Evolutionary conservation across 1,284 basidiomycete genomes (phyloP).

Genomic region (Rhodotorula sp.): DNA sequence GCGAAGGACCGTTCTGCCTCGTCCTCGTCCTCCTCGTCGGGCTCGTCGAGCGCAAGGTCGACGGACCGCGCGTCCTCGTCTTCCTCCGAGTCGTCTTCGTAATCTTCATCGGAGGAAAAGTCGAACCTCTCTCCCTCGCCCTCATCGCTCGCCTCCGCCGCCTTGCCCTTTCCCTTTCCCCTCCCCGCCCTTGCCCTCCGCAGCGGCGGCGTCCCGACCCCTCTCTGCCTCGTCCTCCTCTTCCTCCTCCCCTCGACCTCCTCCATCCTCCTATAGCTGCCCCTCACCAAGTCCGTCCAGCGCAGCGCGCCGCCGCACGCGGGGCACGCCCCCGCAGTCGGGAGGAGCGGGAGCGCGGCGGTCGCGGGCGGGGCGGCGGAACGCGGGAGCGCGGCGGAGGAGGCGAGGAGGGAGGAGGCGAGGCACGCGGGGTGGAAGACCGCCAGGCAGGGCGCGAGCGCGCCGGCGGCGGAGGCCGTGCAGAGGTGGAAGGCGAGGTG

Average conservation of each 20-base stretch:
- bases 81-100: neutral
- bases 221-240: conserved; percentile 22
- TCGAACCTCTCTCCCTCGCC: conserved; percentile 34
- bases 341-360: conserved; percentile 57
- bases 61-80: neutral
- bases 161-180: conserved; percentile 11
- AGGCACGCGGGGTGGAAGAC: conserved; percentile 72
- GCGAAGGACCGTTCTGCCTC: conserved; percentile 26
- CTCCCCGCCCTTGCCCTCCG: conserved; percentile 16
- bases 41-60: neutral
- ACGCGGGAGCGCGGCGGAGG: neutral
- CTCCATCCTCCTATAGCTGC: conserved; percentile 63
- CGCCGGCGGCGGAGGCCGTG: conserved; percentile 48
- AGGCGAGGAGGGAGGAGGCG: conserved; percentile 60
- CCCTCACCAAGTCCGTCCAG: conserved; percentile 74
- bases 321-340: conserved; percentile 64
- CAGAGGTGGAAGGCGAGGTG: conserved; percentile 61
- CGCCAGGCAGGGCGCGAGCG: conserved; percentile 56
- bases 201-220: neutral
- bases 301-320: conserved; percentile 61
- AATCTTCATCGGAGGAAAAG: neutral
- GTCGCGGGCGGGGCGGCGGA: conserved; percentile 43
- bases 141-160: conserved; percentile 34
- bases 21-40: neutral
- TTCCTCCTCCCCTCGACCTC: conserved; percentile 47